phyloP scores from a whole-genome alignment of 2,329 filamentous ascomycete genomes.

The Aspergillus sp. region DNA sequence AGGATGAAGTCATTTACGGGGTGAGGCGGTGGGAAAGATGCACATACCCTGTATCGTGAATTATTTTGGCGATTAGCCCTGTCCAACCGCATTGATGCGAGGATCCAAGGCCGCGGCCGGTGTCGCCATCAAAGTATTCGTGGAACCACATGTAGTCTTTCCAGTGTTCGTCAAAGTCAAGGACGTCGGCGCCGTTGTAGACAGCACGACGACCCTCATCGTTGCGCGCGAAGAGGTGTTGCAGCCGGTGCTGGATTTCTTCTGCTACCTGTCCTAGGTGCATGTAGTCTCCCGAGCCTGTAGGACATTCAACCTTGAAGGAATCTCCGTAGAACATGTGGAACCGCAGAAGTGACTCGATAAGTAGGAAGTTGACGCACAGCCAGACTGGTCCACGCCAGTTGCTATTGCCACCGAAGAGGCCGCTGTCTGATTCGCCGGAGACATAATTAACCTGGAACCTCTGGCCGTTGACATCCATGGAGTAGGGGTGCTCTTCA shows the following conservation, averaged over 20 bases:
- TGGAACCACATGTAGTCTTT: constrained; percentile 94
- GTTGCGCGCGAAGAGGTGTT: constrained; percentile 82
- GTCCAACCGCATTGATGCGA: constrained; percentile 98
- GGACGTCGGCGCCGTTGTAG: constrained; percentile 77
- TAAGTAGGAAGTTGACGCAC: constrained; percentile 90
- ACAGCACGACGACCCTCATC: constrained; percentile 86
- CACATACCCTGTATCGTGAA: constrained; percentile 90
- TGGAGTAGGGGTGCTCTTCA: constrained; percentile 84
- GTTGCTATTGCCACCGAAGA: constrained; percentile 97
- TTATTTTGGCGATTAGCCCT: constrained; percentile 91
- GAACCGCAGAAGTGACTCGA: constrained; percentile 92
- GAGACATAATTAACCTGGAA: constrained; percentile 89
- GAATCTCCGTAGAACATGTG: constrained; percentile 92
- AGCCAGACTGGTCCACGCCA: constrained; percentile 97
- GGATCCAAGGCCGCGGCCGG: constrained; percentile 82
- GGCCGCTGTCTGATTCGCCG: constrained; percentile 91
- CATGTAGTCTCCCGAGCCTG: constrained; percentile 91
- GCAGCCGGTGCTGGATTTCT: constrained; percentile 89
- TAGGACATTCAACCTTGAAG: constrained; percentile 89
- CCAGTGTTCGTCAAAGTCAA: constrained; percentile 92
- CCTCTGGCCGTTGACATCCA: constrained; percentile 90
- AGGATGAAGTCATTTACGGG: background rate
- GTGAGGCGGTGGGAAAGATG: background rate
- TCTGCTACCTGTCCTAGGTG: constrained; percentile 93
- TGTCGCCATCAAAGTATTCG: constrained; percentile 95